Evolutionary conservation across 2,329 filamentous ascomycete genomes (phyloP).

Genomic region (Diaporthe capsici): DNA sequence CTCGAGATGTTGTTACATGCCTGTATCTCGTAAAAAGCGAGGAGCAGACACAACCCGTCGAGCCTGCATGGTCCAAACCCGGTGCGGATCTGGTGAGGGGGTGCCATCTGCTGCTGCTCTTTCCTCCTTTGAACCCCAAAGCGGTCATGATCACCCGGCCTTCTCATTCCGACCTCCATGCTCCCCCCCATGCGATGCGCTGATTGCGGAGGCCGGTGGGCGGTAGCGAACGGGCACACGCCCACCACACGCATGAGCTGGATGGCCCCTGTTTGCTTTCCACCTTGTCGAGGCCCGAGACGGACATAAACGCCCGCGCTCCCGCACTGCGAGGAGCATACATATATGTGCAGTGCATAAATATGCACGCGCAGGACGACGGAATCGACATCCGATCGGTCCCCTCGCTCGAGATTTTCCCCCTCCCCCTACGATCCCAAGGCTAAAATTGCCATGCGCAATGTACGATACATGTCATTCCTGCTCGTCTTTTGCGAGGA

Average conservation of each 20-base stretch:
- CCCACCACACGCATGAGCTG: neutral
- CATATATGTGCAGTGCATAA: neutral
- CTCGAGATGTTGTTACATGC: neutral
- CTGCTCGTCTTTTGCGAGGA: neutral
- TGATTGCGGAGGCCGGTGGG: neutral
- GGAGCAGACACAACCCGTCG: neutral
- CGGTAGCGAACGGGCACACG: neutral
- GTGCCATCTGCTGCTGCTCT: neutral
- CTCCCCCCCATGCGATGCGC: neutral
- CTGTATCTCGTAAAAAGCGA: neutral
- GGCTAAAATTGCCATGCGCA: neutral
- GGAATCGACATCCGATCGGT: neutral
- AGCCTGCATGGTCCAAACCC: neutral
- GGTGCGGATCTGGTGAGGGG: neutral
- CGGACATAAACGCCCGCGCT: neutral
- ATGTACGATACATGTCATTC: neutral
- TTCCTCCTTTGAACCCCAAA: neutral
- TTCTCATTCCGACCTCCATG: neutral
- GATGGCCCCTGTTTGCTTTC: neutral
- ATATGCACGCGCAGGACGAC: conserved; percentile 1
- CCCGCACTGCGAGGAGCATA: neutral
- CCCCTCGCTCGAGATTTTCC: neutral
- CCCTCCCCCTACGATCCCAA: neutral
- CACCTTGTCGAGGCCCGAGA: neutral
- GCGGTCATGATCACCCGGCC: neutral